phyloP scores from a whole-genome alignment of 2,329 filamentous ascomycete species.

The Alternaria conjuncta region DNA sequence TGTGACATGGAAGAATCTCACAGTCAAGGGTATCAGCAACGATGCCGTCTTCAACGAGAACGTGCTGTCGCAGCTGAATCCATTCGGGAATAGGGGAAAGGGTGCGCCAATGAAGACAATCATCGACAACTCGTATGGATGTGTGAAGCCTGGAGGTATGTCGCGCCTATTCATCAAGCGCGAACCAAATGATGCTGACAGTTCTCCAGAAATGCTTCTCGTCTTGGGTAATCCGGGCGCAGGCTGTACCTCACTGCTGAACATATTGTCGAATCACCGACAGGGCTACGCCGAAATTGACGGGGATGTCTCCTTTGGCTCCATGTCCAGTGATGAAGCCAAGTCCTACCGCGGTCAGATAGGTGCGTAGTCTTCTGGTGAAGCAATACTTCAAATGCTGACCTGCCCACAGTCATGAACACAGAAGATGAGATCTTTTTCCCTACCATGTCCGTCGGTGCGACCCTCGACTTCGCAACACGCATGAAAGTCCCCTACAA shows the following conservation, averaged over 20 bases:
- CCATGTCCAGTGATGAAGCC: conserved; percentile 74
- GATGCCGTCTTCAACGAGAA: conserved; percentile 68
- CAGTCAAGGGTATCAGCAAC: conserved; percentile 73
- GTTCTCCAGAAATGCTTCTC: conserved; percentile 66
- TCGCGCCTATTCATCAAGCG: not conserved
- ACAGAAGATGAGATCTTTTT: conserved; percentile 79
- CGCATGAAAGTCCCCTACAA: conserved; percentile 62
- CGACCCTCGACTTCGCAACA: conserved; percentile 73
- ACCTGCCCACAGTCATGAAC: conserved; percentile 60
- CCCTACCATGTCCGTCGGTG: conserved; percentile 79
- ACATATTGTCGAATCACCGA: conserved; percentile 60
- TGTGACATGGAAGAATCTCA: conserved; percentile 75
- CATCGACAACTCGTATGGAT: conserved; percentile 68
- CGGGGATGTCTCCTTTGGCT: conserved; percentile 54
- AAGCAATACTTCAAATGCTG: not conserved
- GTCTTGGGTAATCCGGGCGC: conserved; percentile 69
- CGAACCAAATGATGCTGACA: not conserved
- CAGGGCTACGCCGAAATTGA: conserved; percentile 74
- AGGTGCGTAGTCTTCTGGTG: conserved; percentile 41
- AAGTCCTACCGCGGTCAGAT: conserved; percentile 80
- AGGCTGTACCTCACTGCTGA: conserved; percentile 66
- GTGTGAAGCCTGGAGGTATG: conserved; percentile 65
- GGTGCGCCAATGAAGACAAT: conserved; percentile 62
- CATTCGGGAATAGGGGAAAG: conserved; percentile 52
- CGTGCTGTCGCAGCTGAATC: conserved; percentile 61